Evolutionary conservation across 2,329 filamentous ascomycete genomes (phyloP), one percentile per base, ranked within the genome.

Genomic region (Podosphaera aphanis): DNA sequence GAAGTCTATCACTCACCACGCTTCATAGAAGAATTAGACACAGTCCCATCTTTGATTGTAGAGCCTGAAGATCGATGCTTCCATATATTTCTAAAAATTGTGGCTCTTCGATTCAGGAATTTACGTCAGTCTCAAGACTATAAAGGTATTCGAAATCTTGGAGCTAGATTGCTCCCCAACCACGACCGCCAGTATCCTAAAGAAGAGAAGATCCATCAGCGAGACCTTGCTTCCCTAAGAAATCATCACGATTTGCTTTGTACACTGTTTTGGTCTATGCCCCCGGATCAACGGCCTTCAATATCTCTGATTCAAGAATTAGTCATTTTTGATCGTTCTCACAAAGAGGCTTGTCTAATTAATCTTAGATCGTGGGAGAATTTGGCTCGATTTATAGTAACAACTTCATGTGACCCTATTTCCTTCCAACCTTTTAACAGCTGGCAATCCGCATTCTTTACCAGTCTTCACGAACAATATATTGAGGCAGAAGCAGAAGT

Each of bases 161-260:
- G 79, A 6, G 64, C 72, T 13, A 68, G 77, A 23, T 69, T 74
- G 1, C 65, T 77, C 46, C 77, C 77, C 2, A 80, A 80, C 50
- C 76, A 80, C 52, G 68, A 74, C 50, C 66, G 77, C 8, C 71
- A 77, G 48, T 73, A 75, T 47, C 66, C 70, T 31, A 79, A 76
- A 52, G 75, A 80, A 54, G 67, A 75, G 48, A 65, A 63, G 5
- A 66, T 79, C 10, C 66, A 70, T 47, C 65, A 75, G 51, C 67
- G 68, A 33, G 75, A 81, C 43, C 63, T 80, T 40, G 73, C 73
- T 3, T 73, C 74, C 4, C 60, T 81, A 38, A 64, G 75, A 47
- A 81, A 81, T 49, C 77, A 81, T 49, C 76, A 80, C 48, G 76
- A 81, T 56, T 66, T 81, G 37, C 63, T 81, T 2, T 74, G 71